Conservation (phyloP, 2,329 filamentous ascomycete genomes). For the Xylariaceae sp. region DNA sequence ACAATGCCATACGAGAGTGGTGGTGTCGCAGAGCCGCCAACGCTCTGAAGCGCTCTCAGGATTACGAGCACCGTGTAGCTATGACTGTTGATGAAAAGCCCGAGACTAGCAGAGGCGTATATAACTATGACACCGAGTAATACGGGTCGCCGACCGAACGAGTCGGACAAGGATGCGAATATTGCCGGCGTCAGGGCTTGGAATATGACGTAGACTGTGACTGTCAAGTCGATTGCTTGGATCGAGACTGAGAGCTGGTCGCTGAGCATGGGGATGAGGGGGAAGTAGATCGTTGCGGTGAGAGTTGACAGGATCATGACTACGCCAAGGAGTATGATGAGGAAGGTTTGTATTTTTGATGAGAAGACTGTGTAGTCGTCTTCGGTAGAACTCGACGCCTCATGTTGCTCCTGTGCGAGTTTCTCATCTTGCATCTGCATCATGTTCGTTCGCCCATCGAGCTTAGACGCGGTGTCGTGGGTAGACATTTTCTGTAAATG, state of each 20-base stretch:
- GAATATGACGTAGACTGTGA: constrained; percentile 10
- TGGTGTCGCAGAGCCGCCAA: constrained; percentile 39
- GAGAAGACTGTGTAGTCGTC: background rate
- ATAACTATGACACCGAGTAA: constrained; percentile 27
- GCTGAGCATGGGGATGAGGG: constrained; percentile 5
- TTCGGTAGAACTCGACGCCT: background rate
- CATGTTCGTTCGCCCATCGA: background rate
- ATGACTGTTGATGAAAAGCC: constrained; percentile 37
- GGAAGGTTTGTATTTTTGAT: background rate
- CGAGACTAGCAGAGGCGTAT: constrained; percentile 41
- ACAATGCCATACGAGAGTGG: constrained; percentile 29
- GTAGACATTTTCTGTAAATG: too few relatives aligned
- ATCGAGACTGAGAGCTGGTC: constrained; percentile 1
- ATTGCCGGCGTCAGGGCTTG: constrained; percentile 5
- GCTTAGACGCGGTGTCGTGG: background rate
- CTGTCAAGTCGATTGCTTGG: constrained; percentile 9
- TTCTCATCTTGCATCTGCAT: background rate
- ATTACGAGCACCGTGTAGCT: constrained; percentile 35
- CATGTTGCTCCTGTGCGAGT: background rate
- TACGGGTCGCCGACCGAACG: constrained; percentile 1
- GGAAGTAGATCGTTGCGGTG: constrained; percentile 13
- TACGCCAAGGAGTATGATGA: constrained; percentile 7
- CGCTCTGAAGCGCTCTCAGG: constrained; percentile 42
- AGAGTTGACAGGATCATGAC: constrained; percentile 7
- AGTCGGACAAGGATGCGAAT: constrained; percentile 2